Evolutionary conservation across 306 rosid species (phyloP).

Genomic region (Ormosia semicastrata): DNA sequence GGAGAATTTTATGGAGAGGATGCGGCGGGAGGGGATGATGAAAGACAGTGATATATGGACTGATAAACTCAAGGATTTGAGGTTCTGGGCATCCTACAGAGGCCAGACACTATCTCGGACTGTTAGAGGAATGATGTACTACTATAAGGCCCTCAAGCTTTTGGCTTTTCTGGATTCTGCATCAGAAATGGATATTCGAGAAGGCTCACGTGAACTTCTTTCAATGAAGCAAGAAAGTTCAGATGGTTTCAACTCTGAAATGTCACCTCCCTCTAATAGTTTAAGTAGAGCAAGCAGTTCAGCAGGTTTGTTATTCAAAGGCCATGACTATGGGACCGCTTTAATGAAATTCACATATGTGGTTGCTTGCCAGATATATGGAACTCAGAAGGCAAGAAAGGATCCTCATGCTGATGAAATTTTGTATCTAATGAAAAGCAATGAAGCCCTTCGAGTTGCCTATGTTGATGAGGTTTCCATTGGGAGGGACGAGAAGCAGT

Average conservation of each 20-base stretch:
- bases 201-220: slow-evolving; percentile 65
- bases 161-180: slow-evolving; percentile 92
- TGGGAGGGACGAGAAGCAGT: slow-evolving; percentile 66
- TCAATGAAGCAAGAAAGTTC: slow-evolving; percentile 48
- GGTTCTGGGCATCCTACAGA: slow-evolving; percentile 93
- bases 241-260: slow-evolving; percentile 38
- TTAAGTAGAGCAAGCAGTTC: slow-evolving; percentile 57
- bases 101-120: slow-evolving; percentile 91
- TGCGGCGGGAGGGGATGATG: slow-evolving; percentile 79
- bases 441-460: slow-evolving; percentile 83
- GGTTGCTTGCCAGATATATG: slow-evolving; percentile 93
- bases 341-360: slow-evolving; percentile 89
- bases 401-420: slow-evolving; percentile 83
- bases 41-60: slow-evolving; percentile 81
- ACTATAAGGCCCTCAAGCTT: slow-evolving; percentile 87
- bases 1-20: slow-evolving; percentile 90
- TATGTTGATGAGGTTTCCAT: slow-evolving; percentile 76
- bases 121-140: slow-evolving; percentile 97
- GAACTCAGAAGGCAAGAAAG: slow-evolving; percentile 77
- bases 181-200: slow-evolving; percentile 73
- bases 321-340: slow-evolving; percentile 81
- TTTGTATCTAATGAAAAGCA: slow-evolving; percentile 62
- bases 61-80: slow-evolving; percentile 66
- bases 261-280: slow-evolving; percentile 39
- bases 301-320: slow-evolving; percentile 55